phyloP scores from a whole-genome alignment of 2,329 filamentous ascomycete genomes.

The Colletotrichum sp. region DNA sequence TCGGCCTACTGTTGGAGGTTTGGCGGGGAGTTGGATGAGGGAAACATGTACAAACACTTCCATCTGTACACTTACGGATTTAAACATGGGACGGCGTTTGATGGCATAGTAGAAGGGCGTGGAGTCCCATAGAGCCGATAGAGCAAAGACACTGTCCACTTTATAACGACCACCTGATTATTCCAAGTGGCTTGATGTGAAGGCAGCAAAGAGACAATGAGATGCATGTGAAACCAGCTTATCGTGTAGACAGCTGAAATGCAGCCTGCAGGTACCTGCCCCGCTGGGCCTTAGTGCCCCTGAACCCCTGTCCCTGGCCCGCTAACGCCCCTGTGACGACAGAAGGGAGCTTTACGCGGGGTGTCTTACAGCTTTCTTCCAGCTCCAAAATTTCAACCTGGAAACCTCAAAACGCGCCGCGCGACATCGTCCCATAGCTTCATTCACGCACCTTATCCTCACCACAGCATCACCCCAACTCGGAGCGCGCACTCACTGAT shows the following conservation, averaged over 20 bases:
- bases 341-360: slow-evolving; percentile 11
- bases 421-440: background rate
- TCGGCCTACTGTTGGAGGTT: background rate
- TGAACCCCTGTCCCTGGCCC: slow-evolving; percentile 2
- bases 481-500: background rate
- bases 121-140: slow-evolving; percentile 22
- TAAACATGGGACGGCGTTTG: slow-evolving; percentile 21
- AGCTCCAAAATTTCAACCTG: slow-evolving; percentile 15
- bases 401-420: background rate
- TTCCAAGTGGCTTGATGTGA: background rate
- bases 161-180: background rate
- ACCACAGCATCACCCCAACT: background rate
- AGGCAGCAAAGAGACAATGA: background rate
- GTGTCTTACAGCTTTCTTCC: slow-evolving; percentile 1
- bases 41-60: slow-evolving; percentile 15
- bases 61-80: slow-evolving; percentile 21
- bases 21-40: background rate
- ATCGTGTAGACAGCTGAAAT: background rate
- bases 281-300: background rate
- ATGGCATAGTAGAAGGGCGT: slow-evolving; percentile 16
- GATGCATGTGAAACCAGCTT: background rate
- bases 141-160: slow-evolving; percentile 20
- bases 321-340: background rate
- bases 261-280: background rate
- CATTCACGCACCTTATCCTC: background rate